Base-by-base conservation (phyloP, 1,139 yeast genomes). In the Debaryomyces coudertii region DNA sequence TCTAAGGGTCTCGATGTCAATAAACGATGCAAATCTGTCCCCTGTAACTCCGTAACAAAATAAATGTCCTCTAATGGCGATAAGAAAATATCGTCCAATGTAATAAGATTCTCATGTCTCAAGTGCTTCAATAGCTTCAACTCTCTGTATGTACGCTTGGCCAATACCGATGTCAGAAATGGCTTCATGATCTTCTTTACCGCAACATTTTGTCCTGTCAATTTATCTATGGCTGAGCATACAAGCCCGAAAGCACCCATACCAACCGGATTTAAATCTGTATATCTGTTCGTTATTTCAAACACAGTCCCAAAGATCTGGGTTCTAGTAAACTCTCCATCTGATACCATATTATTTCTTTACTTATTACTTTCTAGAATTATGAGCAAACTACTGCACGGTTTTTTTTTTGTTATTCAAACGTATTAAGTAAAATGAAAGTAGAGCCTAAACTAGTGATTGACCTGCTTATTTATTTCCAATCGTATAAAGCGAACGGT, bases 241-340 rank as follows among this genome's bases (percentile, higher is more conserved):
- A 93, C 99, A 33, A 93, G 80, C 6, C 99, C 99, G 63, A 93
- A 93, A 8, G 99, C 99, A 29, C 99, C 99, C 99, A 93, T 93
- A 1, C 99, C 99, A 42, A 93, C 97, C 3, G 99, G 99, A 60
- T 90, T 93, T 52, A 93, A 77, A 62, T 93, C 97, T 16, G 90
- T 82, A 69, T 93, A 93, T 54, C 97, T 73, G 60, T 82, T 86
- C 44, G 99, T 93, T 57, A 93, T 90, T 69, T 93, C 99, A 65
- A 93, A 90, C 40, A 89, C 90, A 3, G 97, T 90, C 43, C 97
- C 97, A 61, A 85, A 85, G 51, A 85, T 85, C 63, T 85, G 87
- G 36, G 76, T 73, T 57, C 80, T 66, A 14, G 71, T 67, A 46
- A 73, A 73, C 56, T 73, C 77, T 50, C 76, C 78, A 49, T 71